Evolutionary conservation across 2,329 filamentous ascomycete species (phyloP), one percentile per base, ranked within the genome.

Genomic region (Ceratocystiopsis sp.): DNA sequence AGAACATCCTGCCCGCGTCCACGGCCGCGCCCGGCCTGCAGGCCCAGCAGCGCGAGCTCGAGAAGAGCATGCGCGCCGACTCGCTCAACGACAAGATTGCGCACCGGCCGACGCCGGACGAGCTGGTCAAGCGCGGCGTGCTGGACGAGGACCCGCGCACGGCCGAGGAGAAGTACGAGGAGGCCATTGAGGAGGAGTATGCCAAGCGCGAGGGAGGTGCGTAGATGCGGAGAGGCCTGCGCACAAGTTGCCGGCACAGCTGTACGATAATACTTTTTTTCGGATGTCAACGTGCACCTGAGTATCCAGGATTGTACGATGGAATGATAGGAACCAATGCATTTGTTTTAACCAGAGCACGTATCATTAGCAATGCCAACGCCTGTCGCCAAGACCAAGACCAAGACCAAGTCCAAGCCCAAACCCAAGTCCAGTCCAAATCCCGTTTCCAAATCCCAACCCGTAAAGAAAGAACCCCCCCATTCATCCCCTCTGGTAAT

Each of bases 21-120:
- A 80, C 62, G 42, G 84, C 81, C 16, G 85, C 86, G 0, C 86
- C 87, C 0, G 73, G 80, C 3, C 67, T 95, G 43, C 78, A 80
- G 56, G 84, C 80, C 44, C 76, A 85, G 48, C 85, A 91, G 60
- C 80, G 74, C 55, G 84, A 93, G 65, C 76, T 95, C 37, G 76
- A 86, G 61, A 85, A 79, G 58, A 80, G 85, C 60, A 94, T 95
- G 86, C 75, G 81, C 14, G 81, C 78, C 46, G 84, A 94, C 59
- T 80, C 72, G 44, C 69, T 95, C 48, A 91, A 93, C 60, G 85
- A 93, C 55, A 87, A 87, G 60, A 76, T 95, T 49, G 73, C 80
- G 55, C 71, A 80, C 53, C 73, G 87, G 17, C 87, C 87, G 2
- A 69, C 73, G 34, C 80, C 83, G 12, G 83, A 86, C 51, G 71